Conservation (phyloP, 768 basidiomycete genomes). For the Hypholoma sublateritium region DNA sequence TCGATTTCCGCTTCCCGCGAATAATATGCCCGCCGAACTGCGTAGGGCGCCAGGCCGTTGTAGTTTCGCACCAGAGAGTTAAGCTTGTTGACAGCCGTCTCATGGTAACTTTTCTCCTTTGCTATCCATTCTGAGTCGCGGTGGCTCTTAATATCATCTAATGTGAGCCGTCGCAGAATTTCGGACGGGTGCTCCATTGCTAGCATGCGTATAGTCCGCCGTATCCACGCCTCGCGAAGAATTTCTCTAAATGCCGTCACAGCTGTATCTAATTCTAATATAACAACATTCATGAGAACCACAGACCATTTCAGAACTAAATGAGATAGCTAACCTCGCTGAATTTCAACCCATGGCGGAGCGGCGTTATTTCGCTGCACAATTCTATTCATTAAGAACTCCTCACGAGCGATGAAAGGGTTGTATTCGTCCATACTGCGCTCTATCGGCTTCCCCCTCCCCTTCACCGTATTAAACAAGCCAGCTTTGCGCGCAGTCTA, state of each 20-base stretch:
- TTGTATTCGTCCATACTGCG: slow-evolving; percentile 42
- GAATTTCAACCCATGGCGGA: slow-evolving; percentile 86
- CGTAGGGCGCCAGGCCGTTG: slow-evolving; percentile 78
- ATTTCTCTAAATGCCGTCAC: slow-evolving; percentile 62
- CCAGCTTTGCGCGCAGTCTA: slow-evolving; percentile 70
- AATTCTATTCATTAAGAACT: slow-evolving; percentile 85
- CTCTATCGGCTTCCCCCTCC: slow-evolving; percentile 48
- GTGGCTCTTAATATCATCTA: slow-evolving; percentile 38
- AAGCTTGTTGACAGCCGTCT: slow-evolving; percentile 64
- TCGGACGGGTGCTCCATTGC: slow-evolving; percentile 43
- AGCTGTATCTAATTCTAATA: slow-evolving; percentile 64
- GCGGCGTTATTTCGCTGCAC: slow-evolving; percentile 79
- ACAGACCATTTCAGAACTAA: too few relatives aligned
- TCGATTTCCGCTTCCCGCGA: slow-evolving; percentile 57
- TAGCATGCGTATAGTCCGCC: slow-evolving; percentile 67
- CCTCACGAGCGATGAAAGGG: slow-evolving; percentile 68
- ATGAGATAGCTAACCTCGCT: slow-evolving; percentile 44
- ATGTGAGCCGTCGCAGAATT: slow-evolving; percentile 33
- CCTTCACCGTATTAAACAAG: slow-evolving; percentile 69
- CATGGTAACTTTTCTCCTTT: slow-evolving; percentile 67
- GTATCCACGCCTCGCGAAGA: slow-evolving; percentile 69
- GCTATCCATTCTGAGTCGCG: slow-evolving; percentile 73
- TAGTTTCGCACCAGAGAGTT: slow-evolving; percentile 78
- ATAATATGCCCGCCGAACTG: slow-evolving; percentile 68
- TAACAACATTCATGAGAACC: background rate